Evolutionary conservation across 164 flowering plant species (phyloP).

Genomic region (Tinospora cordifolia): DNA sequence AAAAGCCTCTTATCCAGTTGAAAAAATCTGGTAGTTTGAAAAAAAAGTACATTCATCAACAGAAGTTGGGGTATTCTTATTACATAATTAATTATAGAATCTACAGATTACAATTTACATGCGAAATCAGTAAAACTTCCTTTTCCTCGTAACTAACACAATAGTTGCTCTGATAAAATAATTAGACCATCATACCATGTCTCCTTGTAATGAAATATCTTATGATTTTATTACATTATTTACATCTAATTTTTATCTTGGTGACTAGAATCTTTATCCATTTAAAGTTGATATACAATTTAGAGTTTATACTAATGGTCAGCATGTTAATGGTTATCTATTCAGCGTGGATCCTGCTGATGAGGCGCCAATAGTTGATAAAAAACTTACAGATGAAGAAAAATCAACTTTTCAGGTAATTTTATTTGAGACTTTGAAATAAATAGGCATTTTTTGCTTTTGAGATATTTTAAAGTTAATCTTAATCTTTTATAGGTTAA

Average conservation of each 20-base stretch:
- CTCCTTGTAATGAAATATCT: not conserved
- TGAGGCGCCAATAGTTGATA: conserved; percentile 31
- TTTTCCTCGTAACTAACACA: too few relatives aligned
- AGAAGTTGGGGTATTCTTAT: too few relatives aligned
- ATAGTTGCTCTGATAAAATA: too few relatives aligned
- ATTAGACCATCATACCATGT: not conserved
- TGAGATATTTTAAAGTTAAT: not conserved
- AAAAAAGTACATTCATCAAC: too few relatives aligned
- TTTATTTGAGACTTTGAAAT: not conserved
- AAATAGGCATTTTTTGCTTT: not conserved
- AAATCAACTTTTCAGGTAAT: conserved; percentile 54
- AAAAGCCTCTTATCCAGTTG: too few relatives aligned
- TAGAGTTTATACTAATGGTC: not conserved
- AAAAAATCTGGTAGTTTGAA: too few relatives aligned
- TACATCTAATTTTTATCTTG: too few relatives aligned
- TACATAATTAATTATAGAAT: too few relatives aligned
- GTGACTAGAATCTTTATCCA: not conserved
- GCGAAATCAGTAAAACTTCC: too few relatives aligned
- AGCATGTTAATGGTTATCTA: conserved; percentile 1
- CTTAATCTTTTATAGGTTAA: not conserved
- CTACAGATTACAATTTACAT: too few relatives aligned
- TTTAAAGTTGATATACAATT: not conserved
- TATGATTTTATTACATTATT: not conserved
- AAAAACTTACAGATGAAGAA: conserved; percentile 55
- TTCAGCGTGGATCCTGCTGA: conserved; percentile 41